Evolutionary conservation across 176 grass and related monocot species (phyloP).

Genomic region (Echinochloa phyllopogon): DNA sequence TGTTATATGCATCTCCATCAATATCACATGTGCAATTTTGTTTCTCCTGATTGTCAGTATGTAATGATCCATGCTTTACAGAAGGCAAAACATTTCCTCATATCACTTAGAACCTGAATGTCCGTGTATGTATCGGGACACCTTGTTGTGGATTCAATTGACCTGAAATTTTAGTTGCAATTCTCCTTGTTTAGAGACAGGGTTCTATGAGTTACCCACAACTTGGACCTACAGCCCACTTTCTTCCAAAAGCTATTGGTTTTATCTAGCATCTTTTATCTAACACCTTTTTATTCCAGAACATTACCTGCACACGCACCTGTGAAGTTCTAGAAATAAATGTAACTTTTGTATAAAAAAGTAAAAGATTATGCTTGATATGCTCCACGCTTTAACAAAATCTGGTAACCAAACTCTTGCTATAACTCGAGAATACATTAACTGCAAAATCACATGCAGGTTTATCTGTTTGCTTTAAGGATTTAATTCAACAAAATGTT

Average conservation of each 20-base stretch:
- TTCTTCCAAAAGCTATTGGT: neutral
- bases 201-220: neutral
- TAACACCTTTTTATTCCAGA: neutral
- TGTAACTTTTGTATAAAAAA: neutral
- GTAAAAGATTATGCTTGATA: neutral
- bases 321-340: neutral
- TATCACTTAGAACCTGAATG: neutral
- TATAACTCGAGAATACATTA: neutral
- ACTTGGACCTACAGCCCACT: neutral
- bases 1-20: neutral
- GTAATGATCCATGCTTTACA: neutral
- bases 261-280: neutral
- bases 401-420: neutral
- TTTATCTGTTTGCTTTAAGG: neutral
- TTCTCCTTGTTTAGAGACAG: neutral
- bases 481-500: neutral
- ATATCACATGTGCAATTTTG: slow-evolving; percentile 38
- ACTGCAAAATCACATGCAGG: neutral
- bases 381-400: neutral
- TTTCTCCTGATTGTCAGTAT: neutral
- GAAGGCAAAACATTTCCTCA: neutral
- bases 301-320: neutral
- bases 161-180: neutral
- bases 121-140: neutral
- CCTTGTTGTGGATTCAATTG: neutral